Conservation (phyloP, 768 basidiomycete genomes). For the Kwoniella heveanensis region DNA sequence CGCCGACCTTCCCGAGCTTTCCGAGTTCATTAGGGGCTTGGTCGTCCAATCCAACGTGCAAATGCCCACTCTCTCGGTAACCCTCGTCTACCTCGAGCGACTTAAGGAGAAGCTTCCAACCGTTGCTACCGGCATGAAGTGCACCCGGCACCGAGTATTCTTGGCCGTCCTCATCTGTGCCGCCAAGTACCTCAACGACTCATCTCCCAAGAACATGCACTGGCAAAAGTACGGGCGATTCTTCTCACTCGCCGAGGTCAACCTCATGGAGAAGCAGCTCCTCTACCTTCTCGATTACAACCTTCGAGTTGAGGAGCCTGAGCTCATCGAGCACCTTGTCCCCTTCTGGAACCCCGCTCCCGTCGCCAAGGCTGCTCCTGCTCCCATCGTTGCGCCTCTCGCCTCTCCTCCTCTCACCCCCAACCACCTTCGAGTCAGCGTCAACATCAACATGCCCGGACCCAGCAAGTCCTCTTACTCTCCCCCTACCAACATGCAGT, state of each 20-base stretch:
- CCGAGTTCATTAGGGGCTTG: constrained; percentile 80
- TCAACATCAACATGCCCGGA: constrained; percentile 30
- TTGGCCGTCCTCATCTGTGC: constrained; percentile 93
- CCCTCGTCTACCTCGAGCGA: constrained; percentile 87
- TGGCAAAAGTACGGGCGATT: constrained; percentile 81
- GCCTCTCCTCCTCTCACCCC: constrained; percentile 34
- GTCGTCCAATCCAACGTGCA: constrained; percentile 83
- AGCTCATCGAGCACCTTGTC: constrained; percentile 64
- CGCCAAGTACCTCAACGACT: constrained; percentile 95
- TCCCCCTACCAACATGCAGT: constrained; percentile 17
- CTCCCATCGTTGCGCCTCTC: constrained; percentile 4
- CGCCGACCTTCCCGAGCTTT: constrained; percentile 65
- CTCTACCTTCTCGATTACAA: constrained; percentile 86
- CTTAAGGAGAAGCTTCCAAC: constrained; percentile 76
- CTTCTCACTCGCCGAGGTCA: constrained; percentile 67
- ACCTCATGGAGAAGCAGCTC: constrained; percentile 96
- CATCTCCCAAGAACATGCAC: constrained; percentile 80
- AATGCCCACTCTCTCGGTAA: constrained; percentile 84
- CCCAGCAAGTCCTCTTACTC: constrained; percentile 27
- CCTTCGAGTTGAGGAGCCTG: constrained; percentile 82
- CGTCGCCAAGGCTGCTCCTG: constrained; percentile 7
- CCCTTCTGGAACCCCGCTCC: constrained; percentile 61
- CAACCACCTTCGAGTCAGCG: constrained; percentile 28
- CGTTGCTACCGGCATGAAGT: constrained; percentile 82
- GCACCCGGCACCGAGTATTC: constrained; percentile 93